Conservation (phyloP, 2,329 filamentous ascomycete genomes). For the Fusarium transvaalense region DNA sequence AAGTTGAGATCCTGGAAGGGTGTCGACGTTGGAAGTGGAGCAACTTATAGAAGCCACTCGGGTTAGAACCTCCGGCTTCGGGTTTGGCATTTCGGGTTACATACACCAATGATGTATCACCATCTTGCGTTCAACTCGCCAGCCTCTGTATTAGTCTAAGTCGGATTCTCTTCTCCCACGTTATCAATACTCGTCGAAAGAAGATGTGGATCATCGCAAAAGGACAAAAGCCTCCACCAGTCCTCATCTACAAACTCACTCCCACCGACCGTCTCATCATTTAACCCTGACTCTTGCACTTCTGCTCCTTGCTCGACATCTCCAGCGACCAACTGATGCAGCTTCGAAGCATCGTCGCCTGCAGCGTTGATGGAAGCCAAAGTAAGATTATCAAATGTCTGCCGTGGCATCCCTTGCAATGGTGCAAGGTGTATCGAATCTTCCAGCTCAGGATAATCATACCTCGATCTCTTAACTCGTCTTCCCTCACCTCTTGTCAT, state of each 20-base stretch:
- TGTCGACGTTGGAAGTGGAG: slow-evolving; percentile 2
- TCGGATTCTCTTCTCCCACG: neutral
- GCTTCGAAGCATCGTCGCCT: neutral
- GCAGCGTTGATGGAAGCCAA: neutral
- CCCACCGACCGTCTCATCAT: neutral
- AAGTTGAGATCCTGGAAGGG: neutral
- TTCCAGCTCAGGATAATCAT: slow-evolving; percentile 46
- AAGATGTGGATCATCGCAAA: slow-evolving; percentile 47
- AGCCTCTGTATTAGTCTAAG: neutral
- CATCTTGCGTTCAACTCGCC: neutral
- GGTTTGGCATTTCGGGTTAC: slow-evolving; percentile 26
- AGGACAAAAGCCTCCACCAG: slow-evolving; percentile 44
- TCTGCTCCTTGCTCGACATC: neutral
- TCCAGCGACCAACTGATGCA: slow-evolving; percentile 3
- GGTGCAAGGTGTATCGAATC: slow-evolving; percentile 43
- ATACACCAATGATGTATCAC: neutral
- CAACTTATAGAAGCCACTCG: slow-evolving; percentile 14
- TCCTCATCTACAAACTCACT: slow-evolving; percentile 39
- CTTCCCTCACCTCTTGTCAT: slow-evolving; percentile 28
- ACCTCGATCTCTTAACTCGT: slow-evolving; percentile 37
- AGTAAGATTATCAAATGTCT: slow-evolving; percentile 15
- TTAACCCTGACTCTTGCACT: accelerated
- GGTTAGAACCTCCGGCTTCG: slow-evolving; percentile 5
- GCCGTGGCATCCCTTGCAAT: slow-evolving; percentile 44
- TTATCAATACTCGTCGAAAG: slow-evolving; percentile 39